Evolutionary conservation across 1,139 yeast species (phyloP), one percentile per base, ranked within the genome.

Genomic region (Yamadazyma oceani): DNA sequence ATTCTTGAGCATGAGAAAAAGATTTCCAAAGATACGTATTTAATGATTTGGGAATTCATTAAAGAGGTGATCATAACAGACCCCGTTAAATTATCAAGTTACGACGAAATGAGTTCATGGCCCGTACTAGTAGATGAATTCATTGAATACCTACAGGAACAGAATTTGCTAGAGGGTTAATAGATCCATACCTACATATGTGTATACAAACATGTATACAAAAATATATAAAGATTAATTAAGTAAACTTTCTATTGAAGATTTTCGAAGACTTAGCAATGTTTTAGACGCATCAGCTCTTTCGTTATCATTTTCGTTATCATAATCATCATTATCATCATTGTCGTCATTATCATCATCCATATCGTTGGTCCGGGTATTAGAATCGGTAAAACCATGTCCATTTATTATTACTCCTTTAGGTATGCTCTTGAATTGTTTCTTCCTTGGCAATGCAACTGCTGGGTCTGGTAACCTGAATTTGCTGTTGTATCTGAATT

Each of bases 91-190:
- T 64, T 85, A 13, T 57, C 60, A 9, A 66, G 60, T 3, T 89
- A 88, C 58, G 90, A 85, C 51, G 94, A 84, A 47, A 71, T 75
- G 56, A 89, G 85, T 32, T 85, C 97, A 0, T 90, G 97, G 97
- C 98, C 97, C 5, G 80, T 87, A 40, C 69, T 86, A 12, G 78
- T 90, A 49, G 98, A 90, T 55, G 90, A 82, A 43, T 92, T 77
- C 56, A 83, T 87, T 19, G 95, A 85, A 48, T 73, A 73, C 54
- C 57, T 78, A 42, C 62, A 61, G 17, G 76, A 67, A 26, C 53
- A 54, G 30, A 51, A 49, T 15, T 46, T 64, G 24, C 34, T 56
- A 31, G 25, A 26, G 16, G 5, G 22, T 9, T 16, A 17, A 26
- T 6, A 24, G 5, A 24, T 24, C n/a, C 26, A 5, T 12, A 24